These are phyloP conservation scores for Solioccasus polychromus DNA, from an alignment of 768 basidiomycete species.

Conservation along the genomic window DNA sequence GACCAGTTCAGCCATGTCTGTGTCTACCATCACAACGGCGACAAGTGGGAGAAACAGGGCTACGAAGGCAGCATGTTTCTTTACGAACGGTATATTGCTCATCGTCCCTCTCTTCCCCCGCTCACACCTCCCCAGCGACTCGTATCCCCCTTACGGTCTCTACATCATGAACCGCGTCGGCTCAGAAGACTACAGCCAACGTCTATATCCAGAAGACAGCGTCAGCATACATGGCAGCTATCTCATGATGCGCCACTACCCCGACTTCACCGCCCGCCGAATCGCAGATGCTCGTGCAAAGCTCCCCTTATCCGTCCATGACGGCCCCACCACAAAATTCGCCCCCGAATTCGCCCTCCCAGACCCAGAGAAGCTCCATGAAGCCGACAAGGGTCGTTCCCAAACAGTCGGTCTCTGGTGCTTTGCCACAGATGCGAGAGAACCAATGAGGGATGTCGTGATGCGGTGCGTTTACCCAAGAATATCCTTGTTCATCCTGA, in stretches of 20 bases:
- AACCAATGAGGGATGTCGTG: constrained; percentile 71
- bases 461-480: constrained; percentile 45
- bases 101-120: neutral
- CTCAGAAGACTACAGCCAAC: constrained; percentile 72
- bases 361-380: constrained; percentile 41
- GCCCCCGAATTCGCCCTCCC: constrained; percentile 45
- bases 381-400: constrained; percentile 52
- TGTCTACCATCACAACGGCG: constrained; percentile 70
- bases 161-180: constrained; percentile 83
- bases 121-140: constrained; percentile 42
- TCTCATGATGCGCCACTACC: constrained; percentile 72
- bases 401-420: constrained; percentile 75
- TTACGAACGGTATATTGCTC: constrained; percentile 61
- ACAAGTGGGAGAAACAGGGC: constrained; percentile 81
- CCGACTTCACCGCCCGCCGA: constrained; percentile 57
- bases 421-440: constrained; percentile 63
- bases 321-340: constrained; percentile 43
- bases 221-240: constrained; percentile 58
- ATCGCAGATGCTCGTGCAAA: constrained; percentile 36
- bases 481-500: neutral
- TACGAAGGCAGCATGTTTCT: constrained; percentile 89
- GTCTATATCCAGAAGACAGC: constrained; percentile 76
- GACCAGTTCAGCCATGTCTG: constrained; percentile 90
- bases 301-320: constrained; percentile 21
- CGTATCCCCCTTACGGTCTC: constrained; percentile 81